Percentiles rank a stretch among this genome's conserved stretches.
phyloP scores from a whole-genome alignment of 148 eudicot genomes.

The Amaranthus palmeri region DNA sequence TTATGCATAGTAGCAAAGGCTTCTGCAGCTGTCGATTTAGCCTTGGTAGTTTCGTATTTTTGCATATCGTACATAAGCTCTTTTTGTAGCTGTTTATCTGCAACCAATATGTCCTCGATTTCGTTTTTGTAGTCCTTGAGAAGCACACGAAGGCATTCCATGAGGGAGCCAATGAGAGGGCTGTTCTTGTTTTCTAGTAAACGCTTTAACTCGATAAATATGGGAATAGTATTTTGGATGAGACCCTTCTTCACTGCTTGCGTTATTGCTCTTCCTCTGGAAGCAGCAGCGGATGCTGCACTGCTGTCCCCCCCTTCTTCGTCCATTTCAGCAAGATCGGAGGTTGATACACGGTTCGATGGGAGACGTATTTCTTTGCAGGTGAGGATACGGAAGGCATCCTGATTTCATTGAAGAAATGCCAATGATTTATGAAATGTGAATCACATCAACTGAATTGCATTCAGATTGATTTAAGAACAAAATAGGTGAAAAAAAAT shows the following conservation, averaged over 20 bases:
- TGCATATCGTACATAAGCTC: slow-evolving; percentile 88
- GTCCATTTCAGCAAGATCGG: slow-evolving; percentile 59
- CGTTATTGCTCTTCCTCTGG: slow-evolving; percentile 77
- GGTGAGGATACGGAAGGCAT: slow-evolving; percentile 76
- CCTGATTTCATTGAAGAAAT: slow-evolving; percentile 38
- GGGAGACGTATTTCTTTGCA: slow-evolving; percentile 88
- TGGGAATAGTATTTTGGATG: slow-evolving; percentile 87
- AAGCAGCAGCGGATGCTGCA: slow-evolving; percentile 39
- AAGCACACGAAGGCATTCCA: slow-evolving; percentile 86
- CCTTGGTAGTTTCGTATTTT: slow-evolving; percentile 60
- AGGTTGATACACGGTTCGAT: slow-evolving; percentile 49
- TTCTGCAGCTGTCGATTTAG: slow-evolving; percentile 53
- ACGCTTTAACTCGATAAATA: slow-evolving; percentile 87
- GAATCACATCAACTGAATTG: no score
- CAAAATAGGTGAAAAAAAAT: no score
- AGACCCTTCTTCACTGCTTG: slow-evolving; percentile 86
- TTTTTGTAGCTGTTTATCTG: slow-evolving; percentile 89
- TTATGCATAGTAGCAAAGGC: slow-evolving; percentile 43
- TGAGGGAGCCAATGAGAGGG: slow-evolving; percentile 84
- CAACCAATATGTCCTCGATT: slow-evolving; percentile 81
- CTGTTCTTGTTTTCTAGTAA: slow-evolving; percentile 76
- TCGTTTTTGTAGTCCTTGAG: slow-evolving; percentile 98
- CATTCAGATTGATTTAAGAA: no score
- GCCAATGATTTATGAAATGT: no score
- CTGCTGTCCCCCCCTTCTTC: slow-evolving; percentile 60